A percentile compares a stretch with the other conserved stretches of the same genome.
These are phyloP conservation scores for Udeniomyces megalosporus DNA, from an alignment of 768 basidiomycete genomes.

Conservation along the genomic window DNA sequence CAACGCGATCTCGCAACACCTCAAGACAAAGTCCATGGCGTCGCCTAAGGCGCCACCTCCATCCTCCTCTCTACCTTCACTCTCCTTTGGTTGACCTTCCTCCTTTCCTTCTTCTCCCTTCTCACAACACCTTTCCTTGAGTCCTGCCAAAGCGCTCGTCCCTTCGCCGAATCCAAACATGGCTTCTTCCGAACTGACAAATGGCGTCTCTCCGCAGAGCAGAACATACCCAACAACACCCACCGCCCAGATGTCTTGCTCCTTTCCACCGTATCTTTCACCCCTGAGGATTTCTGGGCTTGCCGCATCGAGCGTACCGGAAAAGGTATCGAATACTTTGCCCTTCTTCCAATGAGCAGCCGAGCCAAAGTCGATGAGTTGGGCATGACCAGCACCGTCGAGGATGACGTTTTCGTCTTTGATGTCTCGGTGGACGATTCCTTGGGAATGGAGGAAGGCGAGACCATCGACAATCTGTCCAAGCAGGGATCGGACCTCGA, in stretches of 20 bases:
- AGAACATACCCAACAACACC: constrained; percentile 94
- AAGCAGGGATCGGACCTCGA: constrained; percentile 61
- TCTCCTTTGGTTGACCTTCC: no score
- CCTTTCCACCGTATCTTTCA: constrained; percentile 84
- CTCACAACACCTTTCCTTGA: constrained; percentile 35
- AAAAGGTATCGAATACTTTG: constrained; percentile 34
- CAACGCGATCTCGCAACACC: constrained; percentile 69
- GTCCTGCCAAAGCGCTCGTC: constrained; percentile 12
- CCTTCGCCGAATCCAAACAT: constrained; percentile 18
- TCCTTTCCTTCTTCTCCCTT: constrained; percentile 24
- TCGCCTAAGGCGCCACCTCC: constrained; percentile 72
- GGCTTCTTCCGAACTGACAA: constrained; percentile 23
- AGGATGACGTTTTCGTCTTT: constrained; percentile 75
- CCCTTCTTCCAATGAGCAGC: constrained; percentile 34
- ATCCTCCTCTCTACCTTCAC: constrained; percentile 64
- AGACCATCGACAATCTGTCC: constrained; percentile 88
- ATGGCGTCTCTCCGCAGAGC: constrained; percentile 35
- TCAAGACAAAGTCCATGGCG: constrained; percentile 64
- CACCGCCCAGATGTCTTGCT: constrained; percentile 97
- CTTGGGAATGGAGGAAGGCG: constrained; percentile 70
- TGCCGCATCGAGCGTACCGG: constrained; percentile 47
- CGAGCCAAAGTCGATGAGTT: constrained; percentile 94
- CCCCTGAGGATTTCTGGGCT: constrained; percentile 92
- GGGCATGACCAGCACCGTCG: constrained; percentile 55
- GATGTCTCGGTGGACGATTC: constrained; percentile 93